Conservation (phyloP, 2,329 filamentous ascomycete species). For the Exophiala sp. region DNA sequence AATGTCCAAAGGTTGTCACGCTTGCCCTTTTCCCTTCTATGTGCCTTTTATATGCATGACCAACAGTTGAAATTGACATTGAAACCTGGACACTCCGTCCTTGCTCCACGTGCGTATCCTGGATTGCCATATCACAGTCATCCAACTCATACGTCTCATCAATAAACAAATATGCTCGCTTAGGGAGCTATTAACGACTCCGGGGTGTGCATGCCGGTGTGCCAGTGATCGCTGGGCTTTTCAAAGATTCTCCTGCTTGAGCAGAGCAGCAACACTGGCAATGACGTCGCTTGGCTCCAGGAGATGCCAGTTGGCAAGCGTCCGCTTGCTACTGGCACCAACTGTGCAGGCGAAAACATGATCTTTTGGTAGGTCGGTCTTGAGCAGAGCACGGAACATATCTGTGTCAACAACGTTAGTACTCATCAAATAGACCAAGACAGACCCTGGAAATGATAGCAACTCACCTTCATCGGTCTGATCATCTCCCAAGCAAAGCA, state of each 20-base stretch:
- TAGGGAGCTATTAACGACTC: not conserved
- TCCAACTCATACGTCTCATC: not conserved
- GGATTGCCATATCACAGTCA: not conserved
- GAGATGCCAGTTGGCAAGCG: conserved; percentile 83
- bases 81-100: not conserved
- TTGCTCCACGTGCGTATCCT: not conserved
- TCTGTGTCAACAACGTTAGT: conserved; percentile 43
- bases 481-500: conserved; percentile 89
- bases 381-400: conserved; percentile 76
- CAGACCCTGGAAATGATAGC: not conserved
- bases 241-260: conserved; percentile 22
- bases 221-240: not conserved
- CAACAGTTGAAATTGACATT: no score
- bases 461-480: conserved; percentile 89
- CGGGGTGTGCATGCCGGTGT: not conserved
- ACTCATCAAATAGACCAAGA: not conserved
- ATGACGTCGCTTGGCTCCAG: conserved; percentile 87
- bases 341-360: conserved; percentile 89
- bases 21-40: no score
- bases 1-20: no score
- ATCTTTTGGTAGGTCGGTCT: conserved; percentile 55
- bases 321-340: conserved; percentile 87
- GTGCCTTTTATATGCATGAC: no score
- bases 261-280: conserved; percentile 47
- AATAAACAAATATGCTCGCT: not conserved